These are phyloP conservation scores for Diaporthe batatas DNA, from an alignment of 2,329 filamentous ascomycete species.

Conservation along the genomic window DNA sequence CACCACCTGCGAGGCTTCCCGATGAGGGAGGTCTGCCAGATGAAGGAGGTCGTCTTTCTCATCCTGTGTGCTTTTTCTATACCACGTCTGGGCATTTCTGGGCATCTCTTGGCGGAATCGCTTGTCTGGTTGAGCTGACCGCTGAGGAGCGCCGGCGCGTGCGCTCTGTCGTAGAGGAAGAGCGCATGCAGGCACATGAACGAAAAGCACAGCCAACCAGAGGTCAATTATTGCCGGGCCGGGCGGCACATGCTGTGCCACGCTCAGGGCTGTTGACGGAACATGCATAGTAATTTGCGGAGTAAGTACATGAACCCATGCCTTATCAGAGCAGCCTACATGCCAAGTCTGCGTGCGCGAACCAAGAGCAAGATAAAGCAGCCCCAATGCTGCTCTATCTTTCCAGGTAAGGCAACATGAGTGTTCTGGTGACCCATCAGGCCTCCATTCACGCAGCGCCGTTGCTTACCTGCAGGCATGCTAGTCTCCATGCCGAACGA, in stretches of 20 bases:
- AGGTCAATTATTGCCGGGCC: not conserved
- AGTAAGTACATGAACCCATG: not conserved
- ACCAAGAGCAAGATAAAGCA: slow-evolving; percentile 24
- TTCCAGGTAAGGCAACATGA: not conserved
- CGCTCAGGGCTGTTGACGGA: not conserved
- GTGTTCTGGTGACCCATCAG: slow-evolving; percentile 7
- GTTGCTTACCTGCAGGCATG: not conserved
- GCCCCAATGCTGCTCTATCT: slow-evolving; percentile 4
- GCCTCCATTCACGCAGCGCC: not conserved
- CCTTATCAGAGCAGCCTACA: slow-evolving; percentile 9
- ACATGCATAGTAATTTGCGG: not conserved
- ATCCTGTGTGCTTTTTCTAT: not conserved
- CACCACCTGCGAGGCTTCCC: not conserved
- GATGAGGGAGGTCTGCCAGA: slow-evolving; percentile 18
- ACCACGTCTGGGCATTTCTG: slow-evolving; percentile 11
- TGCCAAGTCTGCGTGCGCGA: slow-evolving; percentile 24
- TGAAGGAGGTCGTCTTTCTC: slow-evolving; percentile 6
- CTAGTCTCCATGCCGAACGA: slow-evolving; percentile 17
- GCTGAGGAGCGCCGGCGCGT: not conserved
- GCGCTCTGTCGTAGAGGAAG: not conserved
- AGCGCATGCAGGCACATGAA: not conserved
- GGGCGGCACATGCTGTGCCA: slow-evolving; percentile 15
- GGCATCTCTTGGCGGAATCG: slow-evolving; percentile 19
- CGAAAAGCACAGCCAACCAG: slow-evolving; percentile 9
- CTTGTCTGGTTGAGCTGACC: not conserved